Base-by-base conservation (phyloP, 208 protist species). In the Acanthamoeba royreba region DNA sequence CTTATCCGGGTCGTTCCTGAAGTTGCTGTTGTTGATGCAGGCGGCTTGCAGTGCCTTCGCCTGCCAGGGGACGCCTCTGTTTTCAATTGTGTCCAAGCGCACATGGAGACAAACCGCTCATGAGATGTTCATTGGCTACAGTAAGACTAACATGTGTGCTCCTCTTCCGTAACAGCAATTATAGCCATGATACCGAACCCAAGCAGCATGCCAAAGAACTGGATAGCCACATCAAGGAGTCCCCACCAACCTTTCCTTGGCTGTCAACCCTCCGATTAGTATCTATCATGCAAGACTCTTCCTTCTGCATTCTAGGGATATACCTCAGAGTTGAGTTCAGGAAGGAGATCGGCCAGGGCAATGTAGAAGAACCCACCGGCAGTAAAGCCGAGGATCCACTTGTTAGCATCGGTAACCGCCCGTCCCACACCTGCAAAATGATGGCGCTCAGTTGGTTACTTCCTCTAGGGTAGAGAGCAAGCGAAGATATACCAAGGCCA, bases 321-420 rank as follows among this genome's bases (percentile, higher is more conserved):
- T 49, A 83, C 35, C 9, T 89, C 25, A 55, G 43, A 40, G 52
- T 89, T 93, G 61, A 93, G 55, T 33, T 53, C 43, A 0, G 63
- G 61, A 15, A 81, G 8, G 19, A 93, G 58, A 43, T 83, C 63
- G 61, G 61, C 40, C 1, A 93, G 61, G 2, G 88, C 63, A 17
- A 72, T 72, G 63, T 81, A 77, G 42, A 81, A 52, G 66, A 81
- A 81, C 63, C 43, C 38, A 45, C 61, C 61, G 43, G 88, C 88
- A 5, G 88, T 81, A 22, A 81, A 93, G 40, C 25, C 88, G 19
- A 92, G 53, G 11, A 92, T 45, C 45, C 49, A 92, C 55, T 45
- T 49, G 52, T 92, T 74, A 40, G 40, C 47, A 40, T 42, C 28
- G 53, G 1, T 40, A 1, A 52, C 25, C 2, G 3, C 17, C 1